Base-by-base conservation (phyloP, 2,329 filamentous ascomycete genomes). In the Sclerotinia nivalis region DNA sequence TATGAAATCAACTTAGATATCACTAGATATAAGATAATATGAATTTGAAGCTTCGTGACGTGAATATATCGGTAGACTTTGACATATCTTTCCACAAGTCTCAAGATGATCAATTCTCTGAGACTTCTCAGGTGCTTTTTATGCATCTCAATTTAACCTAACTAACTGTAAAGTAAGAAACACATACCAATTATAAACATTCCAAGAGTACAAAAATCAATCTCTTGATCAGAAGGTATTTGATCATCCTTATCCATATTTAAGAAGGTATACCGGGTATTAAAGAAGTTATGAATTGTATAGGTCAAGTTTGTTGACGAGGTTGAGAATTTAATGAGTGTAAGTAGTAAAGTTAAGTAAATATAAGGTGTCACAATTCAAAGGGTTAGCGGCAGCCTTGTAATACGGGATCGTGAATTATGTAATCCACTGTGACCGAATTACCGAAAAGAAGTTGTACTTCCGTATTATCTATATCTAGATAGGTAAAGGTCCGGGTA, bases 171-270 rank as follows among this genome's bases (percentile, higher is more conserved):
- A 34, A 34, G 7, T 10, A 60, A 12, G 4, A 43, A 43, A 12
- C 13, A 64, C 84, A 79, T 81, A 90, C 88, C 89, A 72, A 92
- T 88, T 65, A 91, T 92, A 76, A 92, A 89, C 89, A 92, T 91
- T 76, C 89, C 90, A 76, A 92, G 76, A 0, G 89, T 91, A 71
- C 89, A 87, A 79, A 92, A 91, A 73, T 91, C 89, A 66, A 90
- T 84, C 61, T 80, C 80, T 71, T 82, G 81, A 25, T 75, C 72
- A 50, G 77, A 75, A 45, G 76, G 52, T 55, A 75, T 59, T 28
- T 73, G 72, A 40, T 76, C 72, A 50, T 74, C 72, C 34, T 75
- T 70, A n/a, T 47, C 49, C 60, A 69, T 69, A 12, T 59, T 66
- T 59, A 1, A 47, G 34, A 52, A 15, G 12, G 55, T 37, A n/a